These are phyloP conservation scores for Gentiana dahurica DNA, from an alignment of 257 asterid genomes.

Conservation along the genomic window DNA sequence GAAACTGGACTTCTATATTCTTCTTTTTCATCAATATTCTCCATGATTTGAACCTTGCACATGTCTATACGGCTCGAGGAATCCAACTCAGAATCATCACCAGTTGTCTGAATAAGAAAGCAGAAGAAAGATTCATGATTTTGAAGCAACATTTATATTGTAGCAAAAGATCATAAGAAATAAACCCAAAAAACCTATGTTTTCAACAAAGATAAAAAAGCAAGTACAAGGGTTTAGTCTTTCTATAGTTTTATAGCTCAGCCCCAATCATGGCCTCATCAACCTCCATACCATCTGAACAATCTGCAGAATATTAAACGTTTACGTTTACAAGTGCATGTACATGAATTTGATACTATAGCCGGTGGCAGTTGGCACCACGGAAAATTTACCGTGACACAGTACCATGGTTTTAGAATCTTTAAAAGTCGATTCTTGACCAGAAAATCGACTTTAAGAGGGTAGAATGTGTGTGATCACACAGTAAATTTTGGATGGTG, in stretches of 20 bases:
- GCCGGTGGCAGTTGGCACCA: neutral
- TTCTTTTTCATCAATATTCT: conserved; percentile 36
- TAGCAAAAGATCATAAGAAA: neutral
- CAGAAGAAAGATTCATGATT: conserved; percentile 10
- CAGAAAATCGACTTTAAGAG: no score
- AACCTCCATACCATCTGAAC: neutral
- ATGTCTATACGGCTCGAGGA: conserved; percentile 26
- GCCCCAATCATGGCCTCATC: no score
- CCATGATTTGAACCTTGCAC: conserved; percentile 18
- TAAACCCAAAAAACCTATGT: neutral
- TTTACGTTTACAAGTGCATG: neutral
- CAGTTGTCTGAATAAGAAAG: conserved; percentile 26
- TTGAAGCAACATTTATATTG: neutral
- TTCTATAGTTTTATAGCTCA: neutral
- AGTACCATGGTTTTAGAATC: no score
- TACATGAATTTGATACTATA: conserved; percentile 2
- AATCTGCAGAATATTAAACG: conserved; percentile 25
- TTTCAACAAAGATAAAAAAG: conserved; percentile 1
- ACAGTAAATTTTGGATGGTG: no score
- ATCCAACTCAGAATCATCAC: conserved; percentile 31
- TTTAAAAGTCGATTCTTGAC: no score
- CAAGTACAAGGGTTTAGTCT: conserved; percentile 23
- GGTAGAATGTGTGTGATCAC: no score
- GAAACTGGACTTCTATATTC: conserved; percentile 73
- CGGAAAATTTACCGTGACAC: no score